Evolutionary conservation across 2,329 filamentous ascomycete species (phyloP).

Genomic region (Hymenoscyphus albidus): DNA sequence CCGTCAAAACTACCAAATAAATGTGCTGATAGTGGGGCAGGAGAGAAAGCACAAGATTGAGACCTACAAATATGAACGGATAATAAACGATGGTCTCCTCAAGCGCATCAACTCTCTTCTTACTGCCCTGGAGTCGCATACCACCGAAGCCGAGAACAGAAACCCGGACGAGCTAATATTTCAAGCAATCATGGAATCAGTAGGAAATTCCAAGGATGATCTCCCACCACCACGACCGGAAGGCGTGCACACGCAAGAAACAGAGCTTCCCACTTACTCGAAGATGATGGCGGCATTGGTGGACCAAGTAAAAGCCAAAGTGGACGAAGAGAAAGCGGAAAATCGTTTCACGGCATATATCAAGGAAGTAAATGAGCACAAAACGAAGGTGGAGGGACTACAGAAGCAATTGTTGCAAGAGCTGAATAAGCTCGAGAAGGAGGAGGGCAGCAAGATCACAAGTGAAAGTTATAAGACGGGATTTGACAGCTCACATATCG

Average conservation of each 20-base stretch:
- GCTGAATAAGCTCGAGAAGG: constrained; percentile 76
- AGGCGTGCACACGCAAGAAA: constrained; percentile 72
- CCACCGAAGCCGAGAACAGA: constrained; percentile 59
- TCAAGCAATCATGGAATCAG: constrained; percentile 79
- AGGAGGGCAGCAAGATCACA: constrained; percentile 86
- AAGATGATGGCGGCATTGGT: constrained; percentile 98
- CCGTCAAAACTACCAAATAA: constrained; percentile 64
- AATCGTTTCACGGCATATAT: constrained; percentile 73
- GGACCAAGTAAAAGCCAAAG: constrained; percentile 79
- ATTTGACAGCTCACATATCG: constrained; percentile 81
- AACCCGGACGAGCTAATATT: constrained; percentile 82
- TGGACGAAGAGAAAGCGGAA: constrained; percentile 67
- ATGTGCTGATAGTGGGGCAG: constrained; percentile 42
- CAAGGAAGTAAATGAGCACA: constrained; percentile 71
- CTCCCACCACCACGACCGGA: constrained; percentile 70
- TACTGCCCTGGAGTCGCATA: constrained; percentile 68
- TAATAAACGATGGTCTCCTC: constrained; percentile 88
- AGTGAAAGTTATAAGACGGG: constrained; percentile 85
- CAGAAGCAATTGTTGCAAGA: constrained; percentile 72
- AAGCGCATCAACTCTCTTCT: constrained; percentile 78
- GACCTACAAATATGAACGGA: constrained; percentile 85
- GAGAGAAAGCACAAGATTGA: constrained; percentile 86
- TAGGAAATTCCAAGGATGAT: constrained; percentile 67
- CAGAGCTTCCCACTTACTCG: constrained; percentile 75
- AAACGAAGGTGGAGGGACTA: constrained; percentile 71